phyloP scores from a whole-genome alignment of 2,329 filamentous ascomycete genomes.

The Drechslera avenae region DNA sequence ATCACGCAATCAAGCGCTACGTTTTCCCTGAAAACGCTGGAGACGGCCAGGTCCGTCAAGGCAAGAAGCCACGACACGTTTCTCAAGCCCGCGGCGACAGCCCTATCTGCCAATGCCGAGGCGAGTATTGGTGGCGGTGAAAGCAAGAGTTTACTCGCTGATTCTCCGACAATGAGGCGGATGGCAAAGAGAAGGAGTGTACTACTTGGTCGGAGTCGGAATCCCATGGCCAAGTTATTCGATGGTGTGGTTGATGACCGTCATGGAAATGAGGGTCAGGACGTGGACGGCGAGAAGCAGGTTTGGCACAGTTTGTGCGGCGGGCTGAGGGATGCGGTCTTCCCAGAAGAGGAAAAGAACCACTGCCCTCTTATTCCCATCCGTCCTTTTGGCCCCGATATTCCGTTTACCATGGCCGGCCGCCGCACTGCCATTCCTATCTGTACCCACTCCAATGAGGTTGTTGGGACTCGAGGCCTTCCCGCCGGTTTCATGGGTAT shows the following conservation, averaged over 20 bases:
- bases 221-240: conserved; percentile 29
- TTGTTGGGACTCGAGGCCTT: background rate
- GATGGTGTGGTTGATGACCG: conserved; percentile 16
- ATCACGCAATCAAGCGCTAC: background rate
- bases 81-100: background rate
- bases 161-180: background rate
- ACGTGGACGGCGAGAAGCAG: background rate
- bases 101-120: background rate
- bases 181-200: conserved; percentile 17
- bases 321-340: background rate
- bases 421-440: conserved; percentile 3
- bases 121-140: conserved; percentile 1
- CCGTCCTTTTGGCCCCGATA: background rate
- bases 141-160: background rate
- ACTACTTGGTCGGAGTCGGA: conserved; percentile 14
- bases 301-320: background rate
- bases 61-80: background rate
- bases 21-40: no score
- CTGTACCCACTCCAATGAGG: background rate
- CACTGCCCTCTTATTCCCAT: background rate
- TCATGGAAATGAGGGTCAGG: background rate
- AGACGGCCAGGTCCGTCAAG: background rate
- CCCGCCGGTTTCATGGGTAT: background rate
- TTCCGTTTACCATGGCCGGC: background rate
- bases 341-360: background rate